These are phyloP conservation scores for Zasmidium citrigriseum DNA, from an alignment of 2,329 filamentous ascomycete species.

Conservation along the genomic window DNA sequence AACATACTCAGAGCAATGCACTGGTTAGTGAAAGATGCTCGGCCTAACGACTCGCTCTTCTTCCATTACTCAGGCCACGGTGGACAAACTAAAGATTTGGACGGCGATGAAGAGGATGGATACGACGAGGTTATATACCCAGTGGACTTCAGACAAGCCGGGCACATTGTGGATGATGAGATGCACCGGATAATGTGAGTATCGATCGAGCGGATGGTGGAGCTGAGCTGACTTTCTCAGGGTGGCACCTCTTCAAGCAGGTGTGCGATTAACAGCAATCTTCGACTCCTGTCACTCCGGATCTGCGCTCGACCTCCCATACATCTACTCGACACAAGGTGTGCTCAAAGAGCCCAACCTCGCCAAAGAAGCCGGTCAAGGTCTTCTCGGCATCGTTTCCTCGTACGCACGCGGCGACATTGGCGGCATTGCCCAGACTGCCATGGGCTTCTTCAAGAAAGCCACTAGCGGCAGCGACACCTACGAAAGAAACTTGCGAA, in stretches of 20 bases:
- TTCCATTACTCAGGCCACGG: constrained; percentile 95
- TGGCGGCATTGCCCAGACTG: constrained; percentile 73
- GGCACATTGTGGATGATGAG: constrained; percentile 81
- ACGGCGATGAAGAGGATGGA: constrained; percentile 79
- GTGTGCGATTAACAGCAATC: constrained; percentile 80
- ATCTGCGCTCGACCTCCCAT: constrained; percentile 74
- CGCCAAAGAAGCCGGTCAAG: constrained; percentile 75
- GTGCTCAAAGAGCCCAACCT: constrained; percentile 79
- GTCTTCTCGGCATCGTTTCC: constrained; percentile 69
- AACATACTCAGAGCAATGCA: constrained; percentile 97
- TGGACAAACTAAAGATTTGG: constrained; percentile 76
- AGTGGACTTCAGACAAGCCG: constrained; percentile 76
- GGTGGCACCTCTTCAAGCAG: constrained; percentile 74
- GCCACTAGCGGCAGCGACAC: constrained; percentile 77
- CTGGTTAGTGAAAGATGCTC: constrained; percentile 93
- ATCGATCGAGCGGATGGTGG: not conserved
- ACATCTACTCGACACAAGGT: constrained; percentile 78
- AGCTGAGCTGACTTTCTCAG: constrained; percentile 28
- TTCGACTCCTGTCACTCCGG: constrained; percentile 82
- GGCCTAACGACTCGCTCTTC: constrained; percentile 90
- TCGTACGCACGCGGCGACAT: constrained; percentile 84
- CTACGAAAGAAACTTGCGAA: constrained; percentile 77
- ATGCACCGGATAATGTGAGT: constrained; percentile 71
- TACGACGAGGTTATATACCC: constrained; percentile 85
- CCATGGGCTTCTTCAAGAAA: constrained; percentile 86